Base-by-base conservation (phyloP, 2,329 filamentous ascomycete genomes). In the Exophiala calicioides region DNA sequence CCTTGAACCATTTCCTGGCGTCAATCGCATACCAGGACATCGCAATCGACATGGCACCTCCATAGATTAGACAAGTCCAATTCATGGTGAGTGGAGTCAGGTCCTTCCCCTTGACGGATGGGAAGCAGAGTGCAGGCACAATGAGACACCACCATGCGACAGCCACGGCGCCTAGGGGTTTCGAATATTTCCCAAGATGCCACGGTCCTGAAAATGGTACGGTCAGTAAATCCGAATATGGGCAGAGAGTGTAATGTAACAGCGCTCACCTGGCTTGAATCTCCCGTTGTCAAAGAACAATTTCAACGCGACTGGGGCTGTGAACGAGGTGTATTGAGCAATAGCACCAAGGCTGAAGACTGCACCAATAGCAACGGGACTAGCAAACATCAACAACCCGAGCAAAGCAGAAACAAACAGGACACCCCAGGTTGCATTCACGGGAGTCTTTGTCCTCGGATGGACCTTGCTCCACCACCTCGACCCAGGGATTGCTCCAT, bases 1-100 rank as follows among this genome's bases (percentile, higher is more conserved):
- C 62, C 41, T 60, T 62, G 60, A 65, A 65, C 62, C 62, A 65
- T 37, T 62, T 62, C n/a, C 62, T 44, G 12, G 55, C 62, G 38
- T 53, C 53, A 20, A 63, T 52, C 6, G 53, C 60, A 31, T 63
- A 64, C 44, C 59, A 61, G 7, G 53, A 33, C 52, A 64, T 53
- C 7, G 60, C 61, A 12, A 63, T 42, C 8, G 55, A 34, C 62
- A 66, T 65, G 3, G 58, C 49, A 13, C 60, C 62, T 5, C 61
- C 63, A 29, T 62, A 65, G n/a, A 65, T 59, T 19, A 63, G 42
- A 44, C 52, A 57, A 9, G 61, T 64, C 56, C 60, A 65, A 35
- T 65, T 65, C 63, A 65, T 65, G 19, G 56, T 63, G 20, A 60
- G 35, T 4, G 42, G 48, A 9, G 47, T 62, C 5, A 65, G 35